Evolutionary conservation across 805 yeast species (phyloP).

Genomic region (Wickerhamomyces rabaulensis): DNA sequence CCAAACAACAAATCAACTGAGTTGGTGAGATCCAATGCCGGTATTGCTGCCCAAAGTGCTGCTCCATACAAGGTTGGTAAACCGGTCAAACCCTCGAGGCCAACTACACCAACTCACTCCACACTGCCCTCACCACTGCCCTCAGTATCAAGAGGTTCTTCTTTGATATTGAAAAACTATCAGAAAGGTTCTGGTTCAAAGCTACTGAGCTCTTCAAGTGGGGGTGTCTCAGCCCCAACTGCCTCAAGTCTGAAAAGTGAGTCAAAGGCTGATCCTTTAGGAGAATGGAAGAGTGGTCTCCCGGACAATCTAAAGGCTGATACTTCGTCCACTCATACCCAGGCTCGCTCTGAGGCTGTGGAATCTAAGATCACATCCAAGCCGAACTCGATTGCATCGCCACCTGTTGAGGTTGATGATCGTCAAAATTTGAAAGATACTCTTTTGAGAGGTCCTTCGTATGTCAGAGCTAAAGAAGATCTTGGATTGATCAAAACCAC

Average conservation of each 20-base stretch:
- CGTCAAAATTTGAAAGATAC: constrained; percentile 6
- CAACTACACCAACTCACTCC: neutral
- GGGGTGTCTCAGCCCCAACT: neutral
- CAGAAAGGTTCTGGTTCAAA: neutral
- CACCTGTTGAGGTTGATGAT: neutral
- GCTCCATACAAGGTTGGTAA: neutral
- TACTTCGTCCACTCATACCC: neutral
- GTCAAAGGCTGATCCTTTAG: neutral
- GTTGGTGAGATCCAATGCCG: neutral
- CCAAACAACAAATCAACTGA: neutral
- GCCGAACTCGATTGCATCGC: neutral
- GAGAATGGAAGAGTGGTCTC: too few relatives aligned
- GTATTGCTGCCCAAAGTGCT: neutral
- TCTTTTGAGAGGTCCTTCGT: constrained; percentile 2
- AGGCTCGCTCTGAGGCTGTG: neutral
- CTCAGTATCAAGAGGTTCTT: neutral
- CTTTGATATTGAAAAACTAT: neutral
- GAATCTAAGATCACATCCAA: neutral
- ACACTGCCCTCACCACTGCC: neutral
- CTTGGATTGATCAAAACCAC: constrained; percentile 6
- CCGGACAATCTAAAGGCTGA: neutral
- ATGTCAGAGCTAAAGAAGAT: constrained; percentile 5
- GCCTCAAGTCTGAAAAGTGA: neutral
- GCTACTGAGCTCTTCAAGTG: neutral
- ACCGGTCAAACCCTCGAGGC: neutral